These are phyloP conservation scores for Starmera stellimalicola DNA, from an alignment of 1,139 yeast species.

Conservation along the genomic window DNA sequence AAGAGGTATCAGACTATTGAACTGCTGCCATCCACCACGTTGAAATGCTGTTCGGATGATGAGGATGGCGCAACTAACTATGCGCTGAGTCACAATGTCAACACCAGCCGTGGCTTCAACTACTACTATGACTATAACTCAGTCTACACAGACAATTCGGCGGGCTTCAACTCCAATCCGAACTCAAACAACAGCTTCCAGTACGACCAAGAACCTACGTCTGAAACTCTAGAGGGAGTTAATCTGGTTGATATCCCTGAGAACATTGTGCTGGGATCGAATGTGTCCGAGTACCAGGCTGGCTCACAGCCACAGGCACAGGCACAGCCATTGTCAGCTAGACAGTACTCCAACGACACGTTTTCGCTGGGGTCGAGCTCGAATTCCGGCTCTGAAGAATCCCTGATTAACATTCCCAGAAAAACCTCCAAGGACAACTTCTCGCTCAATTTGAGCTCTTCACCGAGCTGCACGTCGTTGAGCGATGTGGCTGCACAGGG, in stretches of 20 bases:
- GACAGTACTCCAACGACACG: not conserved
- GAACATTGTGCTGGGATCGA: conserved; percentile 21
- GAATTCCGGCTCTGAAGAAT: conserved; percentile 19
- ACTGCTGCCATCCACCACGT: conserved; percentile 69
- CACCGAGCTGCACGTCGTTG: conserved; percentile 26
- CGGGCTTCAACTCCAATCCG: conserved; percentile 15
- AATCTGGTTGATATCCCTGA: conserved; percentile 35
- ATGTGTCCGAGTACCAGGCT: not conserved
- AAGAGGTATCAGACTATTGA: conserved; percentile 50
- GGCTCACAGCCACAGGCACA: conserved; percentile 2
- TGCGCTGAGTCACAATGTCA: conserved; percentile 69
- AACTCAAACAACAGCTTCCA: not conserved
- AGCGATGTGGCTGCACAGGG: conserved; percentile 44
- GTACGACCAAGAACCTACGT: conserved; percentile 16
- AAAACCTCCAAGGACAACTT: conserved; percentile 5
- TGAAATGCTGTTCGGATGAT: conserved; percentile 72
- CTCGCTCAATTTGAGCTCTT: conserved; percentile 13
- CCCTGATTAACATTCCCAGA: not conserved
- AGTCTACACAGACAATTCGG: conserved; percentile 52
- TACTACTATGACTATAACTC: conserved; percentile 84
- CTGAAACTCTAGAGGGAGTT: conserved; percentile 17
- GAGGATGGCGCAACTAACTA: conserved; percentile 48
- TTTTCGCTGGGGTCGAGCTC: conserved; percentile 27
- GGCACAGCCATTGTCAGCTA: not conserved
- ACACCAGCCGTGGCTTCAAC: conserved; percentile 69